Evolutionary conservation across 2,329 filamentous ascomycete species (phyloP).

Genomic region (Cordyceps militaris): DNA sequence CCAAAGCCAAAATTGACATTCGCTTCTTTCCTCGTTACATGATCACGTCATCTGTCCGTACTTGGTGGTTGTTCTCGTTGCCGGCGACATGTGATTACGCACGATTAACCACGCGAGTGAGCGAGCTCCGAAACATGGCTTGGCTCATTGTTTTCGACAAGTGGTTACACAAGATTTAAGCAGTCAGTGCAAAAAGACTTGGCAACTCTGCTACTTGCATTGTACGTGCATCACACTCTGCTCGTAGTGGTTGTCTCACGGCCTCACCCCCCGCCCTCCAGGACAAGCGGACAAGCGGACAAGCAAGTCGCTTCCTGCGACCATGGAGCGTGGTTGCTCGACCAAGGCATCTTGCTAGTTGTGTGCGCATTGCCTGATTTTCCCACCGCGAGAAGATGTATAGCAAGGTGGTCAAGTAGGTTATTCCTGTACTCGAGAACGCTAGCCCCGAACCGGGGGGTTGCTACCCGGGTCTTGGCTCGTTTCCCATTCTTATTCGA

Average conservation of each 20-base stretch:
- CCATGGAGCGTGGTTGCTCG: neutral
- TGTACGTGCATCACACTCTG: neutral
- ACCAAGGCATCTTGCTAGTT: neutral
- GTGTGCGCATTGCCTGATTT: neutral
- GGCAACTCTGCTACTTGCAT: too few relatives aligned
- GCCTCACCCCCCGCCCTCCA: too few relatives aligned
- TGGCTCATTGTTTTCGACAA: neutral
- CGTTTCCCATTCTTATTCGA: too few relatives aligned
- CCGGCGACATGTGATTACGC: neutral
- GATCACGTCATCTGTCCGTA: neutral
- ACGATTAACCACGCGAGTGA: neutral
- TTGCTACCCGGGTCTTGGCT: too few relatives aligned
- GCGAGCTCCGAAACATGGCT: neutral
- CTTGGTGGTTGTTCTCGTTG: too few relatives aligned
- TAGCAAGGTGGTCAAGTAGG: too few relatives aligned
- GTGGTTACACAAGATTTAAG: neutral
- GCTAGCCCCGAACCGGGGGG: neutral
- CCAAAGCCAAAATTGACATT: constrained; percentile 1
- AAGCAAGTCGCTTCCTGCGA: too few relatives aligned
- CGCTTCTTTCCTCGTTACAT: neutral
- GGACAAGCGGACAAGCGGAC: too few relatives aligned
- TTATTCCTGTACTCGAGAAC: too few relatives aligned
- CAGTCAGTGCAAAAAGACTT: neutral
- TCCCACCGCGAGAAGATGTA: neutral
- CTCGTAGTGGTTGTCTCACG: too few relatives aligned